These are phyloP conservation scores for Rachicladosporium sp. DNA, from an alignment of 2,329 filamentous ascomycete species.

Conservation along the genomic window DNA sequence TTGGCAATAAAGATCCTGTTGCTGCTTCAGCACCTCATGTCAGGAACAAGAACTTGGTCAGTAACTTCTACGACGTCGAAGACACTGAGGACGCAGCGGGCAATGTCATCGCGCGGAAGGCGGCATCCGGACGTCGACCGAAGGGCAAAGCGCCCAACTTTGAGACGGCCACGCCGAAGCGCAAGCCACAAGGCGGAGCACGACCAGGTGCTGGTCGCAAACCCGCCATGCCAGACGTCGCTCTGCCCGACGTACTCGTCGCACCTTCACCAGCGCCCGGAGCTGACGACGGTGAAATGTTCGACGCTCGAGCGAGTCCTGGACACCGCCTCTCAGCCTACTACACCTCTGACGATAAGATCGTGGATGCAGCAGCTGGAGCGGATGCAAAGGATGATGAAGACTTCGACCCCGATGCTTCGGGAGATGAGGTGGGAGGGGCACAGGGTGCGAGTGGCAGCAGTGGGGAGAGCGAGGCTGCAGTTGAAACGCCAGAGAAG, in stretches of 20 bases:
- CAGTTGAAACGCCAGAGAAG: neutral
- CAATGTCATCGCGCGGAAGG: slow-evolving; percentile 8
- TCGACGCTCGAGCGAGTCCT: neutral
- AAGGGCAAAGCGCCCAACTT: slow-evolving; percentile 9
- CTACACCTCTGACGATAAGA: slow-evolving; percentile 7
- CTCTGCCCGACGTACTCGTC: neutral
- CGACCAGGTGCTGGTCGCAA: slow-evolving; percentile 7
- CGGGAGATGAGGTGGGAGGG: neutral
- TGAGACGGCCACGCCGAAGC: slow-evolving; percentile 4
- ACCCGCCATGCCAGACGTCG: slow-evolving; percentile 4
- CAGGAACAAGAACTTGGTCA: slow-evolving; percentile 12
- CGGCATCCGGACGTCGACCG: neutral
- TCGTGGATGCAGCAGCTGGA: slow-evolving; percentile 5
- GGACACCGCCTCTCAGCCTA: slow-evolving; percentile 6
- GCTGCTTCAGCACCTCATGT: slow-evolving; percentile 11
- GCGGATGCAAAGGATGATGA: slow-evolving; percentile 9
- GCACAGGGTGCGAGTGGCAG: slow-evolving; percentile 1
- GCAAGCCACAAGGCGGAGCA: slow-evolving; percentile 4
- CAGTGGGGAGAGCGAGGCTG: slow-evolving; percentile 1
- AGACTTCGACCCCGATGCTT: slow-evolving; percentile 1
- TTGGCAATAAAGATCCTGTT: slow-evolving; percentile 6
- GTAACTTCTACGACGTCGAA: slow-evolving; percentile 14
- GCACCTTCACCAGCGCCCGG: neutral
- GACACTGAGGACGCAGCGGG: slow-evolving; percentile 11
- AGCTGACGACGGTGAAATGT: neutral